phyloP scores from a whole-genome alignment of 169 alveolate species.

The Plasmodium knowlesi region DNA sequence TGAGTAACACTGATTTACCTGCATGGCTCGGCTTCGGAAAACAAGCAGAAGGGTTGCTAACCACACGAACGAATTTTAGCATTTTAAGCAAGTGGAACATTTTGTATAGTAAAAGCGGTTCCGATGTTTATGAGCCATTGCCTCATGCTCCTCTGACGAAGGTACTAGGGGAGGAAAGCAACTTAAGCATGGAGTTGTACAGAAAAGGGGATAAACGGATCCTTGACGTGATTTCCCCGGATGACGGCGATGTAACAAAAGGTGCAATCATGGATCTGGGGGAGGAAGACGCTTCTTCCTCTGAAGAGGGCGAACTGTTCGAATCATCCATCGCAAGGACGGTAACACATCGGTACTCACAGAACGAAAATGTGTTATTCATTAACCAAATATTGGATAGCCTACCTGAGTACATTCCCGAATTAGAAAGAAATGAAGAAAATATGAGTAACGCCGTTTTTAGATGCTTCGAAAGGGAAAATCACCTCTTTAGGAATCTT shows the following conservation, averaged over 20 bases:
- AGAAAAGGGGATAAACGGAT: not conserved
- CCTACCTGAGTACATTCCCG: conserved; percentile 86
- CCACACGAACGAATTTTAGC: conserved; percentile 64
- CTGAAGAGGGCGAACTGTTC: conserved; percentile 21
- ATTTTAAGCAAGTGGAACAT: conserved; percentile 67
- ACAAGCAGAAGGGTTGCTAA: conserved; percentile 75
- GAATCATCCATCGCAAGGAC: conserved; percentile 22
- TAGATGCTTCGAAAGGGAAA: conserved; percentile 94
- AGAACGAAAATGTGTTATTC: conserved; percentile 79
- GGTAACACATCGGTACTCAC: conserved; percentile 66
- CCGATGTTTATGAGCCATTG: conserved; percentile 69
- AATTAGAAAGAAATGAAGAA: conserved; percentile 84
- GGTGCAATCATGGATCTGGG: not conserved
- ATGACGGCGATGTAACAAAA: not conserved
- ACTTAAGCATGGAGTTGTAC: not conserved
- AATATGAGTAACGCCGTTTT: conserved; percentile 93
- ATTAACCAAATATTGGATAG: conserved; percentile 76
- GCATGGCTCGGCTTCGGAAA: conserved; percentile 75
- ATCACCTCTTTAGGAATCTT: conserved; percentile 30
- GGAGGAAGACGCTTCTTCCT: not conserved
- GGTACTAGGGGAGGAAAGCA: conserved; percentile 18
- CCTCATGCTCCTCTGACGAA: conserved; percentile 40
- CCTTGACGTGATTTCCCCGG: not conserved
- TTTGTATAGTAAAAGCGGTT: conserved; percentile 51
- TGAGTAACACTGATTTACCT: conserved; percentile 75